A percentile compares a stretch with the other conserved stretches of the same genome.
Conservation (phyloP, 768 basidiomycete genomes). For the Porpolomopsis calyptriformis region DNA sequence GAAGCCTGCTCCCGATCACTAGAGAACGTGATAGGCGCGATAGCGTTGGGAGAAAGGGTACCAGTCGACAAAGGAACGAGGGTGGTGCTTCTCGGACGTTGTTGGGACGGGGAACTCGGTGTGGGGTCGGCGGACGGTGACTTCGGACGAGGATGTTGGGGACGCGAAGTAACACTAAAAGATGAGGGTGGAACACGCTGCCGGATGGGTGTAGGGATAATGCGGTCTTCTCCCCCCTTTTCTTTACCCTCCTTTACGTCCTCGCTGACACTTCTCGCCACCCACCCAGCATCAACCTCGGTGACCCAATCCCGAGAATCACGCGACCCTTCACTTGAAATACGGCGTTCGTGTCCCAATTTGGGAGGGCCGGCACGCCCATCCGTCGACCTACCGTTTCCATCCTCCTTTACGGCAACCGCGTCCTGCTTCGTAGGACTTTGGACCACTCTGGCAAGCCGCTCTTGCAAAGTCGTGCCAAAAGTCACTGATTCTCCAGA, state of each 20-base stretch:
- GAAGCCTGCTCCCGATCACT: not conserved
- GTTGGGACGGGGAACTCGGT: conserved; percentile 3
- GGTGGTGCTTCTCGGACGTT: conserved; percentile 27
- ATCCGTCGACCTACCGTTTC: not conserved
- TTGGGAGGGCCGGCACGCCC: not conserved
- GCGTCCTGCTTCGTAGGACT: conserved; percentile 9
- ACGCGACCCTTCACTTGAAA: not conserved
- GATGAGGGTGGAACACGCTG: conserved; percentile 43
- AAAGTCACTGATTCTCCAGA: conserved; percentile 8
- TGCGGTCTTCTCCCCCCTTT: conserved; percentile 16
- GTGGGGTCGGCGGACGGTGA: conserved; percentile 8
- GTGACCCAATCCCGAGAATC: not conserved
- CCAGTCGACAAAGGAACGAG: conserved; percentile 23
- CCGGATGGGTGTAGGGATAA: conserved; percentile 51
- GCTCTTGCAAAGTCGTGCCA: conserved; percentile 24
- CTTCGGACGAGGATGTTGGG: too few species aligned
- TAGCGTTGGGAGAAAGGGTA: conserved; percentile 2
- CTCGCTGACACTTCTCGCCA: conserved; percentile 4
- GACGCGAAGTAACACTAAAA: conserved; percentile 55
- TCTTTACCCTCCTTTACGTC: conserved; percentile 16
- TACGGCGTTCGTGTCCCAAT: not conserved
- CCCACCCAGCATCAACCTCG: not conserved
- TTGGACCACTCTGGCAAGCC: conserved; percentile 31
- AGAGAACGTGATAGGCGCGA: not conserved
- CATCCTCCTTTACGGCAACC: not conserved